Percentiles rank a stretch among this genome's conserved stretches.
phyloP scores from a whole-genome alignment of 2,329 filamentous ascomycete genomes.

The Lachnellula cervina region DNA sequence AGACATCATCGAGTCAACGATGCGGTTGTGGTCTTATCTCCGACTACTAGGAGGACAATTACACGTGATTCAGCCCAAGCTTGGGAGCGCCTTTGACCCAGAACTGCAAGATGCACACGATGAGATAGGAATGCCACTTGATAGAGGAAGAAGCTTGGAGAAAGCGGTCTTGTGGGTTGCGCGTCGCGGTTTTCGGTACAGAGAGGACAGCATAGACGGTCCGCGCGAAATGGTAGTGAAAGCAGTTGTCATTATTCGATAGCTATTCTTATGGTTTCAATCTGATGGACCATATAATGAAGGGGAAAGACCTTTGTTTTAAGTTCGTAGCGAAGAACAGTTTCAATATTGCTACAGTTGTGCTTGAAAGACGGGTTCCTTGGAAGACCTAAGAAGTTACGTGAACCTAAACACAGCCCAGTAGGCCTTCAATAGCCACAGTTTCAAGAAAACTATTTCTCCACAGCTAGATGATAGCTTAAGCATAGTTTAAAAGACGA shows the following conservation, averaged over 20 bases:
- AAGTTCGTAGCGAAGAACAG: no score
- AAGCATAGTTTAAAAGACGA: no score
- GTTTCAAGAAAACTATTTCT: no score
- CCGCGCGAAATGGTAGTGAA: not conserved
- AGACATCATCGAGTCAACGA: conserved; percentile 5
- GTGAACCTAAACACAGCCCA: no score
- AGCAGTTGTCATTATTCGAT: conserved; percentile 3
- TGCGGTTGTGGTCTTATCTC: conserved; percentile 9
- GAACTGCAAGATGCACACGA: not conserved
- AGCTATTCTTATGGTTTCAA: not conserved
- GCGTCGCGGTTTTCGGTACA: conserved; percentile 3
- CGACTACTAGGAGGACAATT: not conserved
- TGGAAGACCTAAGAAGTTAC: no score
- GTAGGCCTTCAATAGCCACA: no score
- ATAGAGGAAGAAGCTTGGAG: not conserved
- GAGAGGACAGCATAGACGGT: not conserved
- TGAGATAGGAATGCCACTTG: not conserved
- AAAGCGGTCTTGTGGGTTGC: not conserved
- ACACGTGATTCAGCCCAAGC: conserved; percentile 13
- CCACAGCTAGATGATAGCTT: no score
- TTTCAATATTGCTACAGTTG: no score
- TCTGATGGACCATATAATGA: no score
- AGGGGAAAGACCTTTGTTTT: no score
- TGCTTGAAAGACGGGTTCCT: no score
- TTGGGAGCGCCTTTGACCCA: conserved; percentile 41